Evolutionary conservation across 495 filamentous ascomycete species (phyloP).

Genomic region (Annulohypoxylon moriforme): DNA sequence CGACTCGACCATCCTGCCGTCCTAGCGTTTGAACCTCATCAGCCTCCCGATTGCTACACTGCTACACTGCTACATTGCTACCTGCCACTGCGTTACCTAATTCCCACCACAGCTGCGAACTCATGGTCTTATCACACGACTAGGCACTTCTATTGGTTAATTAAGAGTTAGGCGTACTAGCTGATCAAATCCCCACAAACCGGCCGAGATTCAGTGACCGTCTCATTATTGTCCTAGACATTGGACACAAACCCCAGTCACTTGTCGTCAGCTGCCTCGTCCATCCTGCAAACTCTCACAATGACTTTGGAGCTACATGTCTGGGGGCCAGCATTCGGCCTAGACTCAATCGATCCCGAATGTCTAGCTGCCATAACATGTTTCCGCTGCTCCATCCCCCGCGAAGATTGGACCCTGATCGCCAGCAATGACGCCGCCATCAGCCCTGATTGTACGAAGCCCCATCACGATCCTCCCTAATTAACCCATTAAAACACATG

Average conservation of each 20-base stretch:
- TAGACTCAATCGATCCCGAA: constrained; percentile 91
- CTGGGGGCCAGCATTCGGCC: constrained; percentile 87
- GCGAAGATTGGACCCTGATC: constrained; percentile 77
- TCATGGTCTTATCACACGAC: constrained; percentile 19
- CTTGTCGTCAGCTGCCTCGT: neutral
- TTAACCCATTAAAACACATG: constrained; percentile 15
- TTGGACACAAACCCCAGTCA: neutral
- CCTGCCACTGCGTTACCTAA: neutral
- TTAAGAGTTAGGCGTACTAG: constrained; percentile 1
- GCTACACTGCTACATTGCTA: too few species aligned
- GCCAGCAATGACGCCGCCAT: constrained; percentile 78
- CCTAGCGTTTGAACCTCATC: neutral
- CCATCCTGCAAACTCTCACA: neutral
- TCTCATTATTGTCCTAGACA: neutral
- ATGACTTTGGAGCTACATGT: constrained; percentile 85
- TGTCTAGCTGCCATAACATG: constrained; percentile 83
- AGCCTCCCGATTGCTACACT: constrained; percentile 5
- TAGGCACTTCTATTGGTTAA: constrained; percentile 20
- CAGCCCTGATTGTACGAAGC: constrained; percentile 78
- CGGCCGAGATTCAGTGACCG: neutral
- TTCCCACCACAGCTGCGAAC: neutral
- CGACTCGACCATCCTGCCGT: constrained; percentile 9
- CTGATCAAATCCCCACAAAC: constrained; percentile 7
- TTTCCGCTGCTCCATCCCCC: constrained; percentile 67
- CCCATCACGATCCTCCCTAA: constrained; percentile 29